Percentiles rank a stretch among this genome's conserved stretches.
phyloP scores from a whole-genome alignment of 2,329 filamentous ascomycete species.

The Chlorencoelia australis region DNA sequence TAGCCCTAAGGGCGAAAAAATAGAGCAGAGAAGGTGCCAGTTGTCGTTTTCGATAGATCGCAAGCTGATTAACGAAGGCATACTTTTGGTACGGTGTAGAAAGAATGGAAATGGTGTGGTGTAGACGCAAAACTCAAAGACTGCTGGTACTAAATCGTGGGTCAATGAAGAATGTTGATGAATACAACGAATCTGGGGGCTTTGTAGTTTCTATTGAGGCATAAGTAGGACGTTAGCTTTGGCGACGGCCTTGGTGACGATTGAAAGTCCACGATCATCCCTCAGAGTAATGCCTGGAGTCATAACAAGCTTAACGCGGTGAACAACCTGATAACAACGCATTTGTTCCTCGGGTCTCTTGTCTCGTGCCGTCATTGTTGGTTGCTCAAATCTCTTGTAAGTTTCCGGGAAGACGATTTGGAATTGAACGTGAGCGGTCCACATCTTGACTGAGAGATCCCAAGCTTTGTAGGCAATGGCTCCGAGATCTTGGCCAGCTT shows the following conservation, averaged over 20 bases:
- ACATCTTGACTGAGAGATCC: constrained; percentile 34
- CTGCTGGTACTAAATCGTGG: too few species aligned
- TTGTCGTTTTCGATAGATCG: too few species aligned
- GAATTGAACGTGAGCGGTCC: constrained; percentile 32
- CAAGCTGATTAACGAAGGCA: too few species aligned
- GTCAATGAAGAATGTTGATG: too few species aligned
- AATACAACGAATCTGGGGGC: too few species aligned
- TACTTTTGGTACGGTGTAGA: too few species aligned
- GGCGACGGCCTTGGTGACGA: constrained; percentile 6
- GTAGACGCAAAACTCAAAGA: too few species aligned
- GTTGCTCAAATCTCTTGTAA: constrained; percentile 33
- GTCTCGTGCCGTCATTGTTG: constrained; percentile 38
- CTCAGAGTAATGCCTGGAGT: constrained; percentile 45
- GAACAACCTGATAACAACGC: too few species aligned
- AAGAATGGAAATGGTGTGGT: too few species aligned
- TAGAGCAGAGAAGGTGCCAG: too few species aligned
- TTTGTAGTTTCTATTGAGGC: too few species aligned
- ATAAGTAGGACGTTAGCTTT: constrained; percentile 22
- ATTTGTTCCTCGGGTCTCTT: constrained; percentile 39
- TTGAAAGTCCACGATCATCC: constrained; percentile 31
- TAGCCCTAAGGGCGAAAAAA: too few species aligned
- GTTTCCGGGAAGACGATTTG: constrained; percentile 42
- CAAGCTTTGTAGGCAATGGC: constrained; percentile 16
- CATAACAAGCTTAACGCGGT: constrained; percentile 42
- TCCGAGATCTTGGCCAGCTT: constrained; percentile 32